Conservation (phyloP, 73 alveolate genomes). For the Stentor roeselii region DNA sequence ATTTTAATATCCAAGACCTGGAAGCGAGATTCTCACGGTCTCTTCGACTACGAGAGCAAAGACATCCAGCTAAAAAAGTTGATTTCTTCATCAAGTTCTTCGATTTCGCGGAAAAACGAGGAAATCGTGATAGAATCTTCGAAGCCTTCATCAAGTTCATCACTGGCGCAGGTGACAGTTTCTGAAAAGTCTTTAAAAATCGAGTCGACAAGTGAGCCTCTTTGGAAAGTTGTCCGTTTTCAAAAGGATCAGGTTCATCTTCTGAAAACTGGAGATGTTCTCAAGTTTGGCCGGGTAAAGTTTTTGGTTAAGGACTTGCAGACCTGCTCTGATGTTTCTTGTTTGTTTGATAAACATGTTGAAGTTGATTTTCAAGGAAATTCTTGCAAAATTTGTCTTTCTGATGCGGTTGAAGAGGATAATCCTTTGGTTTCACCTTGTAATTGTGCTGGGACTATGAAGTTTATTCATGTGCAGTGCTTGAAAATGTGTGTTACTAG, state of each 20-base stretch:
- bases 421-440: conserved; percentile 84
- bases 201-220: neutral
- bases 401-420: neutral
- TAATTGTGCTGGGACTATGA: conserved; percentile 80
- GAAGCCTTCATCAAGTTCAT: neutral
- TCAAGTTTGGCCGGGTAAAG: conserved; percentile 30
- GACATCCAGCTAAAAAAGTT: neutral
- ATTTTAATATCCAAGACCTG: too few species aligned
- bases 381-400: neutral
- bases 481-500: conserved; percentile 75
- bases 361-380: neutral
- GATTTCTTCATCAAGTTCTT: neutral
- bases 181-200: neutral
- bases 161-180: too few species aligned
- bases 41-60: conserved; percentile 31
- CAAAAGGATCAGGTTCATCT: neutral
- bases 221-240: neutral
- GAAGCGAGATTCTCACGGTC: conserved; percentile 37
- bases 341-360: neutral
- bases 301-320: neutral
- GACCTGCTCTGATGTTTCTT: neutral
- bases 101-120: neutral
- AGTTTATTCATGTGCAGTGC: conserved; percentile 67
- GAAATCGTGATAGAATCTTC: neutral
- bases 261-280: neutral